Base-by-base conservation (phyloP, 371 early-diverging fungal species). In the Mucor lusitanicus region DNA sequence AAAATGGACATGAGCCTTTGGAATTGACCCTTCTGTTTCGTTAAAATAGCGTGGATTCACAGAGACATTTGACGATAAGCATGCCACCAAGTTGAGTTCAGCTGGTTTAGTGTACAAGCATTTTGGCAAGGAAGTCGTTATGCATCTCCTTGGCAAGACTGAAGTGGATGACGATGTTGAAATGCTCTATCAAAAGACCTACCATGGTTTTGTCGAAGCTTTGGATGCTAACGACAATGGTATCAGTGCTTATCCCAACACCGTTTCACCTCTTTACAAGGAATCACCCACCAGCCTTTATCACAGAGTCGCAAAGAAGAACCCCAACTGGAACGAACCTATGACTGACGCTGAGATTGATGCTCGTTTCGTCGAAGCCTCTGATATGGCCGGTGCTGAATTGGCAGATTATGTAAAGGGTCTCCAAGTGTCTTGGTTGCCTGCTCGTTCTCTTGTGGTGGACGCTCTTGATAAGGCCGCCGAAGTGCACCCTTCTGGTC, bases 91-190 rank as follows among this genome's bases (percentile, higher is more conserved):
- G 82, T 84, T 97, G 59, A 94, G 94, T 87, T 92, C 93, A 69
- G 95, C 97, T 28, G 98, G 98, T 46, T 78, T 97, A 17, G 83
- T 96, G 54, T 96, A 93, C 85, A 95, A 95, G 89, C 96, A 97
- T 73, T 97, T 92, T 77, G 97, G 97, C 46, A 85, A 87, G 64
- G 85, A 91, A 64, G 91, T 95, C 19, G 89, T 97, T 35, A 84
- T 87, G 23, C 70, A 78, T 21, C 60, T 90, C 15, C 77, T 95
- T 27, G 73, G 74, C 6, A 77, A 87, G 63, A 73, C 76, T 15
- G 83, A 81, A n/a, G 74, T 81, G 3, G 87, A 88, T 39, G 67
- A 73, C 25, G 78, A 82, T 46, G 81, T 90, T 1, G 90, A 91
- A 13, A 68, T 88, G 39, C 77, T 96, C 39, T 94, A 88, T 79